phyloP scores from a whole-genome alignment of 768 basidiomycete genomes.

The Neoboletus brunneissimus region DNA sequence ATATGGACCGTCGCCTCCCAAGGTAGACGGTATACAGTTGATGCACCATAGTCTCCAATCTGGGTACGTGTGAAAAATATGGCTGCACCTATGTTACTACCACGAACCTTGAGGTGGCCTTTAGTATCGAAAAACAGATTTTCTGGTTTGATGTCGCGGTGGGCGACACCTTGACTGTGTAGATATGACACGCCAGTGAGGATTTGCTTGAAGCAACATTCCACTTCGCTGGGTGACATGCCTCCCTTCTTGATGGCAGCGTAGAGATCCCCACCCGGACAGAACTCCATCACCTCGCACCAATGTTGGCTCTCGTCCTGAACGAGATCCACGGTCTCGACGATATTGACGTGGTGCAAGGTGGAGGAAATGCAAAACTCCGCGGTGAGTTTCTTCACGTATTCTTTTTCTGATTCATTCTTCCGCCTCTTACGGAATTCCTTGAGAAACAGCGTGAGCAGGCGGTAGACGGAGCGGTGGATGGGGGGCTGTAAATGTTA shows the following conservation, averaged over 20 bases:
- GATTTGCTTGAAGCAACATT: slow-evolving; percentile 98
- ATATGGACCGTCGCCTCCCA: slow-evolving; percentile 98
- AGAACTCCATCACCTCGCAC: slow-evolving; percentile 99
- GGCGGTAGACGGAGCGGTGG: background rate
- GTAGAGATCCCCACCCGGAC: slow-evolving; percentile 96
- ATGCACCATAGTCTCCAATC: slow-evolving; percentile 99
- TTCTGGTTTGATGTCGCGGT: slow-evolving; percentile 98
- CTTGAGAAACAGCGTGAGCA: slow-evolving; percentile 37
- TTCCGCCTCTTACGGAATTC: slow-evolving; percentile 98
- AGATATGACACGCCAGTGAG: slow-evolving; percentile 85
- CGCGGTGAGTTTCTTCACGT: slow-evolving; percentile 98
- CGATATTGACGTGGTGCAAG: slow-evolving; percentile 88
- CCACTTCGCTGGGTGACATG: slow-evolving; percentile 90
- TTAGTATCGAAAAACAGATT: slow-evolving; percentile 92
- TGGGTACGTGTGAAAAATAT: slow-evolving; percentile 33
- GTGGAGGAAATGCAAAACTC: slow-evolving; percentile 99
- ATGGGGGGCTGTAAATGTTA: background rate
- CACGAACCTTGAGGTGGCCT: slow-evolving; percentile 86
- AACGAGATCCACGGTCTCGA: slow-evolving; percentile 98
- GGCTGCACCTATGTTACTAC: background rate
- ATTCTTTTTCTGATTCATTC: slow-evolving; percentile 99
- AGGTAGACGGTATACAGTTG: slow-evolving; percentile 97
- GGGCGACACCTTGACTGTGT: slow-evolving; percentile 95
- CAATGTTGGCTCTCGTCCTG: slow-evolving; percentile 95
- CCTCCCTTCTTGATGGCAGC: slow-evolving; percentile 97